Evolutionary conservation across 805 yeast genomes (phyloP).

Genomic region (Monosporozyma yasuniensis): DNA sequence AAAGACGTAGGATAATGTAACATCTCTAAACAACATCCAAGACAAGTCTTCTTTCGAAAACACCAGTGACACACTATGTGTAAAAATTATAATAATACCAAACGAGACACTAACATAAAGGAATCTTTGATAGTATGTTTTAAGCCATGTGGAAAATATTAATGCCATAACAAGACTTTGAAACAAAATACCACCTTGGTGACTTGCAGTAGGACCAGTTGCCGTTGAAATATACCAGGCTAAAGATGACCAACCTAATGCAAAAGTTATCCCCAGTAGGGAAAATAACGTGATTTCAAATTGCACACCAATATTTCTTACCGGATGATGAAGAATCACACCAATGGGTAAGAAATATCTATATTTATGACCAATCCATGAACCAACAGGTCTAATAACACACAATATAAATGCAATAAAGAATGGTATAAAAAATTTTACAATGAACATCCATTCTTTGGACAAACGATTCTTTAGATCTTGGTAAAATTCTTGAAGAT

Average conservation of each 20-base stretch:
- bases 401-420: conserved; percentile 34
- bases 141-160: conserved; percentile 34
- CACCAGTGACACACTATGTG: conserved; percentile 25
- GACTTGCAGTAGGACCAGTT: conserved; percentile 33
- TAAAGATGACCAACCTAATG: conserved; percentile 38
- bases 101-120: conserved; percentile 32
- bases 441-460: background rate
- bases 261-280: conserved; percentile 34
- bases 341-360: conserved; percentile 37
- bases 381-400: conserved; percentile 30
- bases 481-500: background rate
- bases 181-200: conserved; percentile 41
- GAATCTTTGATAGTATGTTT: conserved; percentile 34
- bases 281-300: conserved; percentile 37
- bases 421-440: conserved; percentile 34
- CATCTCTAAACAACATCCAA: conserved; percentile 35
- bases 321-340: conserved; percentile 39
- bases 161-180: conserved; percentile 34
- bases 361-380: conserved; percentile 36
- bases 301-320: conserved; percentile 39
- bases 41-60: conserved; percentile 12
- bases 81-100: conserved; percentile 32
- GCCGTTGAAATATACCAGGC: conserved; percentile 36
- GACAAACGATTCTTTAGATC: background rate
- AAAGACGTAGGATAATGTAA: conserved; percentile 38